These are phyloP conservation scores for Colletotrichum cuscutae DNA, from an alignment of 2,329 filamentous ascomycete genomes.

Conservation along the genomic window DNA sequence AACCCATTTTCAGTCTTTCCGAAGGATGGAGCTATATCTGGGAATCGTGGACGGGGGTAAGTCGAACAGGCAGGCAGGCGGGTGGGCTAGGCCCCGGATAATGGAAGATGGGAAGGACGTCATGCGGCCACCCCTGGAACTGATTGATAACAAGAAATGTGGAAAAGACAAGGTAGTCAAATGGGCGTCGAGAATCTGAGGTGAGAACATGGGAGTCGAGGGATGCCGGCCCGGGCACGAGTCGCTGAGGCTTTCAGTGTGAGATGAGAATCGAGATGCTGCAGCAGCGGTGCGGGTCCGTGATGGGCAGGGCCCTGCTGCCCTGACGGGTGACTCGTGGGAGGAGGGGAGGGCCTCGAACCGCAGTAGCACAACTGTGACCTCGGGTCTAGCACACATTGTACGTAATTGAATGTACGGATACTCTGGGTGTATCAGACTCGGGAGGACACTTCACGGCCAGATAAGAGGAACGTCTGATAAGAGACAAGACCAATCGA, in stretches of 20 bases:
- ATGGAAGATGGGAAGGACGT: not conserved
- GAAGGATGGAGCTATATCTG: too few species aligned
- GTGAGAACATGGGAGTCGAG: not conserved
- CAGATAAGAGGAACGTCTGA: not conserved
- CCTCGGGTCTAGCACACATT: too few species aligned
- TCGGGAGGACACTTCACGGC: too few species aligned
- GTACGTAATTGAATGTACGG: too few species aligned
- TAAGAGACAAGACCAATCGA: not conserved
- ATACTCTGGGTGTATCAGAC: too few species aligned
- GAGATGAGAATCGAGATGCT: not conserved
- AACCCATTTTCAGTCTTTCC: too few species aligned
- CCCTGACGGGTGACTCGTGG: not conserved
- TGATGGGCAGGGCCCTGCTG: not conserved
- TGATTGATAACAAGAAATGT: constrained; percentile 9
- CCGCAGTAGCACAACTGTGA: too few species aligned
- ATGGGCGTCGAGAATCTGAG: not conserved
- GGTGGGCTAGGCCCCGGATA: not conserved
- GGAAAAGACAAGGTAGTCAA: not conserved
- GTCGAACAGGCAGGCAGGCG: not conserved
- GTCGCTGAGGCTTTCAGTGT: not conserved
- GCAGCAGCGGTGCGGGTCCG: not conserved
- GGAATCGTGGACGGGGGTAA: too few species aligned
- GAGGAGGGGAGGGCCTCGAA: constrained; percentile 30
- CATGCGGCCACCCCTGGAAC: not conserved
- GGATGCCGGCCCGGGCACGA: not conserved